Percentiles rank a stretch among this genome's conserved stretches.
Conservation (phyloP, 1,284 basidiomycete species). For the Xanthoconium separans region DNA sequence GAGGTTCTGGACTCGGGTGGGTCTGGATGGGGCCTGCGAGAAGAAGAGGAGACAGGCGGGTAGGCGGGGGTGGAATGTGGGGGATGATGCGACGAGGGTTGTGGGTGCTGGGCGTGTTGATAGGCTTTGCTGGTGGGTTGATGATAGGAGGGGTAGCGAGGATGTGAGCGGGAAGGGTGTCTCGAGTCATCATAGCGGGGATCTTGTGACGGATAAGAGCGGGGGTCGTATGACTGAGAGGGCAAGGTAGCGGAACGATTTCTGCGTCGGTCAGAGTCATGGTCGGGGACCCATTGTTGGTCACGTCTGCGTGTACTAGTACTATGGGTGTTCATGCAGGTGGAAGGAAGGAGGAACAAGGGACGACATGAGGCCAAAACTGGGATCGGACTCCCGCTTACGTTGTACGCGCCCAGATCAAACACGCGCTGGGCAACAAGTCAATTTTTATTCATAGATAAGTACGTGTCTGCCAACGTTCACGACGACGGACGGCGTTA, state of each 20-base stretch:
- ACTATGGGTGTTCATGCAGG: slow-evolving; percentile 29
- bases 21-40: slow-evolving; percentile 31
- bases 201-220: slow-evolving; percentile 22
- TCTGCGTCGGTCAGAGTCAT: slow-evolving; percentile 30
- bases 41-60: slow-evolving; percentile 26
- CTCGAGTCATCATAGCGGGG: slow-evolving; percentile 26
- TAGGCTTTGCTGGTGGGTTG: slow-evolving; percentile 27
- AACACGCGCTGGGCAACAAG: no score
- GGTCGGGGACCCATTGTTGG: slow-evolving; percentile 27
- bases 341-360: slow-evolving; percentile 3
- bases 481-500: slow-evolving; percentile 2
- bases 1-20: slow-evolving; percentile 23
- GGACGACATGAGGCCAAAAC: slow-evolving; percentile 9
- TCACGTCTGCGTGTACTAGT: slow-evolving; percentile 26
- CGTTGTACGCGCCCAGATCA: slow-evolving; percentile 14
- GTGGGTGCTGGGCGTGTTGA: slow-evolving; percentile 34
- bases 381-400: slow-evolving; percentile 27
- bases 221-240: slow-evolving; percentile 22
- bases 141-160: slow-evolving; percentile 28
- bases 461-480: slow-evolving; percentile 33
- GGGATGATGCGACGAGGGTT: slow-evolving; percentile 26
- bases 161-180: slow-evolving; percentile 24
- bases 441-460: background rate
- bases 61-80: slow-evolving; percentile 16
- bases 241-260: slow-evolving; percentile 32